Conservation (phyloP, 805 yeast genomes). For the Nakazawaea ernobii region DNA sequence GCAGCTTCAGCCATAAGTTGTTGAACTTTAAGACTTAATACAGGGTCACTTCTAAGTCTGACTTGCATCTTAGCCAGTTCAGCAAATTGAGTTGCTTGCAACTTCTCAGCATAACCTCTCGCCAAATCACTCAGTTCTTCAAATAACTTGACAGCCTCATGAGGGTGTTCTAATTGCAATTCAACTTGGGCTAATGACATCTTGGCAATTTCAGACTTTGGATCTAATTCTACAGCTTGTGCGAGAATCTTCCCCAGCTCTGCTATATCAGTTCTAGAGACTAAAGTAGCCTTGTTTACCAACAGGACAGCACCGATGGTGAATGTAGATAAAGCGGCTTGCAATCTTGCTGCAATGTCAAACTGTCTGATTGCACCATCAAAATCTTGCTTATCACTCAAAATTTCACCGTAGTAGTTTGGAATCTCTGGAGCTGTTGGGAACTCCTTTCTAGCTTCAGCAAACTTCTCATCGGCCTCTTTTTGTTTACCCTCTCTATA, state of each 20-base stretch:
- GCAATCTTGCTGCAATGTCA: conserved; percentile 80
- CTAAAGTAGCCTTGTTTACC: conserved; percentile 74
- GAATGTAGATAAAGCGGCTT: conserved; percentile 58
- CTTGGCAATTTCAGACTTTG: conserved; percentile 83
- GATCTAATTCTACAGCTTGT: conserved; percentile 77
- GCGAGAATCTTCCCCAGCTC: conserved; percentile 62
- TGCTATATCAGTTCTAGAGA: conserved; percentile 47
- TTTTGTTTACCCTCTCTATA: conserved; percentile 67
- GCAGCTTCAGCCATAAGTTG: conserved; percentile 41
- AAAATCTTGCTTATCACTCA: conserved; percentile 73
- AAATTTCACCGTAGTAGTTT: conserved; percentile 91
- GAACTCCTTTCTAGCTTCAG: conserved; percentile 65
- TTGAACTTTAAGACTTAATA: conserved; percentile 54
- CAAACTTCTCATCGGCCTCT: conserved; percentile 60
- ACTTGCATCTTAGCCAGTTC: conserved; percentile 91
- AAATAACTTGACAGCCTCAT: conserved; percentile 75
- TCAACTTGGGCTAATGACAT: conserved; percentile 88
- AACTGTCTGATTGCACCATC: conserved; percentile 75
- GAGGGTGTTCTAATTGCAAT: conserved; percentile 75
- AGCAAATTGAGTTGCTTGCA: conserved; percentile 85
- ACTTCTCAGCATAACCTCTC: conserved; percentile 79
- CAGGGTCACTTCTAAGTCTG: conserved; percentile 66
- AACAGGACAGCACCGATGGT: conserved; percentile 87
- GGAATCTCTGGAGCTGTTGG: conserved; percentile 89
- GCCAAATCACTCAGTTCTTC: conserved; percentile 80